Percentiles rank a stretch among this genome's conserved stretches.
phyloP scores from a whole-genome alignment of 345 rosid genomes.

The Heritiera littoralis region DNA sequence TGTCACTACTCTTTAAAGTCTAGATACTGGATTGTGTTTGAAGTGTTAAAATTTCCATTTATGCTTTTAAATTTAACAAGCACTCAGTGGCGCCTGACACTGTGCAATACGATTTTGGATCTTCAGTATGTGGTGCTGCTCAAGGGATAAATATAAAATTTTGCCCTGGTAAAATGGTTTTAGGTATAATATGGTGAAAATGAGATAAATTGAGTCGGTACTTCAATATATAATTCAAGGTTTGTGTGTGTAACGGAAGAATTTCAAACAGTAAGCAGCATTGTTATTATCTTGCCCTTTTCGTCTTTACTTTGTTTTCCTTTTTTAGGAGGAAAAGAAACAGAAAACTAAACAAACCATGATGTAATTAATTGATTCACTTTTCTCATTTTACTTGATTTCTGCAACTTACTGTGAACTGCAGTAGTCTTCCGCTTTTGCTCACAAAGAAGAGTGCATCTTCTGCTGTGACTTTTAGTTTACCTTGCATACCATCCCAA shows the following conservation, averaged over 20 bases:
- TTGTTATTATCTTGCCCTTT: neutral
- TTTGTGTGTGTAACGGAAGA: neutral
- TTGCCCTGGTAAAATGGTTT: neutral
- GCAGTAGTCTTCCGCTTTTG: conserved; percentile 58
- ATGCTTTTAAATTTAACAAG: neutral
- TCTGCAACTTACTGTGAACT: conserved; percentile 53
- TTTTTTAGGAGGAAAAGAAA: neutral
- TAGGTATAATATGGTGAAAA: neutral
- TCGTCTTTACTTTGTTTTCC: neutral
- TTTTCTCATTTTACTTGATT: conserved; percentile 19
- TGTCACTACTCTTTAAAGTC: neutral
- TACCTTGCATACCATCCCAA: conserved; percentile 61
- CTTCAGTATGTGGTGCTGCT: neutral
- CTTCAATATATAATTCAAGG: neutral
- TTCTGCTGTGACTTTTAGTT: conserved; percentile 48
- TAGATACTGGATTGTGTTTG: neutral
- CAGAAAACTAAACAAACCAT: neutral
- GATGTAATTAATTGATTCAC: neutral
- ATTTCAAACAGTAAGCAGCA: neutral
- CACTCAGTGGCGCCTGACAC: neutral
- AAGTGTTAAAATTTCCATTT: neutral
- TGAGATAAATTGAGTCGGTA: neutral
- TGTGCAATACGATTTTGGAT: neutral
- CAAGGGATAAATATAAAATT: neutral
- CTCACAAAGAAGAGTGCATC: conserved; percentile 70